phyloP scores from a whole-genome alignment of 2,329 filamentous ascomycete genomes.

The Diatrype stigma region DNA sequence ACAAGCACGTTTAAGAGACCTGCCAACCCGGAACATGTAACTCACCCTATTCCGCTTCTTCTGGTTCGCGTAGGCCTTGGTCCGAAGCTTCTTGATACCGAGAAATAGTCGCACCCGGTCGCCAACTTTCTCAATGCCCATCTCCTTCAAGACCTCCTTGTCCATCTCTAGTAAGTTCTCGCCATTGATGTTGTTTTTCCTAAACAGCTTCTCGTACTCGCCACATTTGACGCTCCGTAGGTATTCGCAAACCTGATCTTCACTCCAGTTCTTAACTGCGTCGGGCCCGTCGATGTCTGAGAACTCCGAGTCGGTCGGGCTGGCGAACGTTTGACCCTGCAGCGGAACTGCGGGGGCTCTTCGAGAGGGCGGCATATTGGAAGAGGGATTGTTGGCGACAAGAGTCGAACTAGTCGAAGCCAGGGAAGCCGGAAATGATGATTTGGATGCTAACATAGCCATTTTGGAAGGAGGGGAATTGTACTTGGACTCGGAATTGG shows the following conservation, averaged over 20 bases:
- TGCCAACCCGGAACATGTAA: conserved; percentile 5
- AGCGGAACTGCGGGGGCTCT: conserved; percentile 46
- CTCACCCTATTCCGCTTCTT: conserved; percentile 83
- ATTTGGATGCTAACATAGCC: conserved; percentile 76
- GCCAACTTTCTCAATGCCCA: conserved; percentile 97
- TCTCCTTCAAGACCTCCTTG: conserved; percentile 92
- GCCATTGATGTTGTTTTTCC: conserved; percentile 93
- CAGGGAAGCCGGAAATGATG: conserved; percentile 60
- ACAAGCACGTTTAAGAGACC: not conserved
- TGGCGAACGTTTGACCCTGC: conserved; percentile 60
- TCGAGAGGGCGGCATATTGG: conserved; percentile 47
- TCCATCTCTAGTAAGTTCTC: conserved; percentile 97
- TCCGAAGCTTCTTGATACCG: conserved; percentile 77
- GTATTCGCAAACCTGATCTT: conserved; percentile 88
- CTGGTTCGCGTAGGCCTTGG: conserved; percentile 69
- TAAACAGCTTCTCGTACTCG: conserved; percentile 87
- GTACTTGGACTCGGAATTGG: not conserved
- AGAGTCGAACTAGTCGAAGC: conserved; percentile 40
- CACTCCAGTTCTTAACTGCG: conserved; percentile 81
- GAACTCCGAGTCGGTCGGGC: conserved; percentile 90
- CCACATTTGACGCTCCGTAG: conserved; percentile 85
- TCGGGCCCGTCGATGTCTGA: conserved; percentile 76
- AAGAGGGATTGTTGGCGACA: conserved; percentile 43
- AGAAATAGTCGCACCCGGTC: conserved; percentile 89
- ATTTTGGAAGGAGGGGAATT: conserved; percentile 36